These are phyloP conservation scores for Tolypocladium album DNA, from an alignment of 2,329 filamentous ascomycete genomes.

Conservation along the genomic window DNA sequence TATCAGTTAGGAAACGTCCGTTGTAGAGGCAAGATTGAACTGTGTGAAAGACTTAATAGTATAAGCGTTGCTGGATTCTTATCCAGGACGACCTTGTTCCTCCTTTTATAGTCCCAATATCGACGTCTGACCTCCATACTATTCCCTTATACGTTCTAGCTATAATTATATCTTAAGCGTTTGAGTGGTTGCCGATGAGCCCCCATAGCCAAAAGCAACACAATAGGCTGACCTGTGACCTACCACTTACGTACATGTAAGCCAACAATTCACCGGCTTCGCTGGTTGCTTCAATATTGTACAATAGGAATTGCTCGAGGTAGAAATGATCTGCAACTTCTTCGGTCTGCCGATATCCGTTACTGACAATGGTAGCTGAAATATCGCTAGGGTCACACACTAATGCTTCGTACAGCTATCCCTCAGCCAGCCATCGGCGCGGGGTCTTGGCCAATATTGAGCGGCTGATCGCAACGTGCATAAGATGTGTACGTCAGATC, in stretches of 20 bases:
- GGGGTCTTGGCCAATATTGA: background rate
- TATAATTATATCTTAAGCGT: background rate
- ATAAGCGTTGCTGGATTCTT: background rate
- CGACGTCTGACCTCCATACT: too few species aligned
- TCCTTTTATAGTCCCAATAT: background rate
- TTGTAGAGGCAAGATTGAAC: background rate
- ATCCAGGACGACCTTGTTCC: background rate
- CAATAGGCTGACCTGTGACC: background rate
- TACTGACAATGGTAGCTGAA: background rate
- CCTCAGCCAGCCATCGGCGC: background rate
- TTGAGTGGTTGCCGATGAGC: background rate
- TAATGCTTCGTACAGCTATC: background rate
- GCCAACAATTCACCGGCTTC: background rate
- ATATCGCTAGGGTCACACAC: background rate
- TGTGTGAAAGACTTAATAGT: background rate
- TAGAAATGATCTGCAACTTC: background rate
- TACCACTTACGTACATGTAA: background rate
- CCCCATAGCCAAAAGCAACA: background rate
- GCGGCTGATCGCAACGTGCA: background rate
- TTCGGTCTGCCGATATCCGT: background rate
- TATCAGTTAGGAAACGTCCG: background rate
- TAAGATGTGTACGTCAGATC: background rate
- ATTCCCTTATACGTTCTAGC: background rate
- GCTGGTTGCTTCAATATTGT: too few species aligned
- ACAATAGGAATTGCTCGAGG: background rate